These are phyloP conservation scores for Thraustochytrium sp. DNA, from an alignment of 352 stramenopile genomes.

Conservation along the genomic window DNA sequence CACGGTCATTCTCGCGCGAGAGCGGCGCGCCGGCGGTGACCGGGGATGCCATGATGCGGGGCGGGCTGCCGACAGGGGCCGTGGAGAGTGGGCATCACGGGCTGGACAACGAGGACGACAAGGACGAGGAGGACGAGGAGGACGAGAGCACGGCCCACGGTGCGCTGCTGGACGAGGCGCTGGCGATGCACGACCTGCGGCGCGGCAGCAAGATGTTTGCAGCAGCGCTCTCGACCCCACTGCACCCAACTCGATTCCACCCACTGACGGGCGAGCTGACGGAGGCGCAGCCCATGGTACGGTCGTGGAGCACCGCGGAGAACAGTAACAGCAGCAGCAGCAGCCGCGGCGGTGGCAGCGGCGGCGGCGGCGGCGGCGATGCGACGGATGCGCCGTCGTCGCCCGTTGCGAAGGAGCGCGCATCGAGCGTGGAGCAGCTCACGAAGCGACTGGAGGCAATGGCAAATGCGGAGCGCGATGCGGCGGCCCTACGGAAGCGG, in stretches of 20 bases:
- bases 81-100: neutral
- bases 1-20: too few relatives aligned
- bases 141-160: neutral
- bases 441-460: neutral
- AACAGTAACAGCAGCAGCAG: neutral
- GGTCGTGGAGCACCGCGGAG: neutral
- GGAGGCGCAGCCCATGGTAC: neutral
- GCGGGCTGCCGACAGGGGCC: too few relatives aligned
- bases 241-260: neutral
- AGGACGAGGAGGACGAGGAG: neutral
- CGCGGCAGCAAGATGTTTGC: neutral
- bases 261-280: neutral
- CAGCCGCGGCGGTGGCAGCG: neutral
- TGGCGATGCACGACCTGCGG: neutral
- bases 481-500: neutral
- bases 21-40: too few relatives aligned
- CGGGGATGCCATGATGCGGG: too few relatives aligned
- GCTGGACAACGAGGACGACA: neutral
- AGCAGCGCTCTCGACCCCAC: neutral
- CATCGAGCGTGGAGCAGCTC: neutral
- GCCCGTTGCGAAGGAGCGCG: too few relatives aligned
- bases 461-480: neutral
- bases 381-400: neutral
- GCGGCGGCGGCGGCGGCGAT: neutral
- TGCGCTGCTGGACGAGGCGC: slow-evolving; percentile 6